Conservation (phyloP, 208 protist genomes). For the Wallacemonas rigidus region DNA sequence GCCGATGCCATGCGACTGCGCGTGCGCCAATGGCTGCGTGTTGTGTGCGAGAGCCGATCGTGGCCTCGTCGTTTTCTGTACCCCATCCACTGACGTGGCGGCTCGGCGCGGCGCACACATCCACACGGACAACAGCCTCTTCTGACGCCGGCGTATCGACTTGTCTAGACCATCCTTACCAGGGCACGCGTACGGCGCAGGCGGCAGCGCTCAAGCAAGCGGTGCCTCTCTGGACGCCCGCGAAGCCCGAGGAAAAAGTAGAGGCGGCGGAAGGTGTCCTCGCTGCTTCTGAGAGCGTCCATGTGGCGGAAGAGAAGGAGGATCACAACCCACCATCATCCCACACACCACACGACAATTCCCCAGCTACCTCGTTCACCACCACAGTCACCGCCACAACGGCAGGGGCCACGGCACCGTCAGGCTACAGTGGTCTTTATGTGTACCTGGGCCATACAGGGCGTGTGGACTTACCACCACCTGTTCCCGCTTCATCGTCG, state of each 20-base stretch:
- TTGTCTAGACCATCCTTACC: neutral
- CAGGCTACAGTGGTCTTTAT: neutral
- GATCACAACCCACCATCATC: too few relatives aligned
- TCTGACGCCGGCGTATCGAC: too few relatives aligned
- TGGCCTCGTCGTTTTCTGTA: neutral
- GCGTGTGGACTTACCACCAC: constrained; percentile 1
- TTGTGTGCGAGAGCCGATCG: neutral
- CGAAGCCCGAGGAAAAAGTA: neutral
- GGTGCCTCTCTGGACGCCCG: neutral
- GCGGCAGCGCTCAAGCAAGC: neutral
- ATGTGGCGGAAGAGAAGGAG: too few relatives aligned
- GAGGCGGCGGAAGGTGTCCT: neutral
- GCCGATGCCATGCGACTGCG: too few relatives aligned
- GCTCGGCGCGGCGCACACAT: neutral
- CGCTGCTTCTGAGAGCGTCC: too few relatives aligned
- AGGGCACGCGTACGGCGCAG: neutral
- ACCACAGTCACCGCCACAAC: neutral
- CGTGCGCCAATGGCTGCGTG: too few relatives aligned
- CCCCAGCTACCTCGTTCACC: neutral
- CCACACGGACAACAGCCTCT: too few relatives aligned
- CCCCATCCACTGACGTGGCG: neutral
- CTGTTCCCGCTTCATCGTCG: neutral
- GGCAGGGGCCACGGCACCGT: neutral
- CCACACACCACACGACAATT: too few relatives aligned
- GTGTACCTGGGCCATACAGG: constrained; percentile 3